A percentile compares a stretch with the other conserved stretches of the same genome.
Conservation (phyloP, 345 rosid species). For the Gossypium rotundifolium region DNA sequence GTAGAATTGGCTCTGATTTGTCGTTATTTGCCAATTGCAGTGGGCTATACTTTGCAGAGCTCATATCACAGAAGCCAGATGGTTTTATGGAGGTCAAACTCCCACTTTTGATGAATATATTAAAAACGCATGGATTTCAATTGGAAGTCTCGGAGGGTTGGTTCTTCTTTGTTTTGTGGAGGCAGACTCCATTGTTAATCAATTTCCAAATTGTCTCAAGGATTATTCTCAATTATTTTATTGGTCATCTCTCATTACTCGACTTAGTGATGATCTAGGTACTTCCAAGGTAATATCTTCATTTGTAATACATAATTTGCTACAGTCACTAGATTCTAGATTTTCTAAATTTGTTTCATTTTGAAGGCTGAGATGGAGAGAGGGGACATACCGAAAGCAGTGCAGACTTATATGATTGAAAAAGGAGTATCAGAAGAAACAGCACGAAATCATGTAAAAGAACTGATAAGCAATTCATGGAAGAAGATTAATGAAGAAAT, state of each 20-base stretch:
- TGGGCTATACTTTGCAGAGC: neutral
- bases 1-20: neutral
- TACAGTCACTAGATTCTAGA: too few relatives aligned
- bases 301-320: too few relatives aligned
- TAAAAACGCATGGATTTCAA: neutral
- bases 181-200: neutral
- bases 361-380: constrained; percentile 2
- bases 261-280: neutral
- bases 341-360: neutral
- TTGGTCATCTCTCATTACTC: neutral
- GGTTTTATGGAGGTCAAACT: neutral
- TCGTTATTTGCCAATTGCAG: neutral
- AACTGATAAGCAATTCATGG: neutral
- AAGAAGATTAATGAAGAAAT: neutral
- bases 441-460: neutral
- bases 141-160: neutral
- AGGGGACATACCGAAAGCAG: neutral
- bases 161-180: neutral
- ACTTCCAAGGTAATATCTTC: neutral
- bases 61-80: neutral
- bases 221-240: neutral
- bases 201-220: neutral
- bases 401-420: neutral
- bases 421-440: neutral
- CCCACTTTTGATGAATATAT: neutral